Conservation (phyloP, 345 rosid genomes). For the Bruguiera sexangula region DNA sequence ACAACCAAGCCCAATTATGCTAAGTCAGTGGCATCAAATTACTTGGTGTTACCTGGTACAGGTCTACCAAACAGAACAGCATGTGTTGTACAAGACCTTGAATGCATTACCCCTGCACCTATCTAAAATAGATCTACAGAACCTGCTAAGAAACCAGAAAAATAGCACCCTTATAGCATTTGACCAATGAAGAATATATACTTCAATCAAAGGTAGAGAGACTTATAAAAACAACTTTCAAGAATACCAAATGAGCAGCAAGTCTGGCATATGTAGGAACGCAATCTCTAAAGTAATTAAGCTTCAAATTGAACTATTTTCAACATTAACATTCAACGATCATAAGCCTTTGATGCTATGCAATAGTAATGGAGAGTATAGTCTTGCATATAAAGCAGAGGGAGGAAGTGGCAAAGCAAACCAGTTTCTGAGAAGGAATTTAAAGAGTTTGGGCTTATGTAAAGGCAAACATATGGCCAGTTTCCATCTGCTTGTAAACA, state of each 20-base stretch:
- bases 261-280: not conserved
- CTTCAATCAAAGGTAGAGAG: not conserved
- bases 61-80: slow-evolving; percentile 50
- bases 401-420: too few relatives aligned
- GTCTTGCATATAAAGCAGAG: too few relatives aligned
- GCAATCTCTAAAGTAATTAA: slow-evolving; percentile 1
- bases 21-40: not conserved
- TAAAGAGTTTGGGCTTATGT: too few relatives aligned
- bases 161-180: not conserved
- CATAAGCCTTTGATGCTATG: too few relatives aligned
- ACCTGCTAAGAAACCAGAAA: too few relatives aligned
- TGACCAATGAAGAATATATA: not conserved
- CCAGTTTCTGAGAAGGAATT: too few relatives aligned
- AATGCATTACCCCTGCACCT: too few relatives aligned
- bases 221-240: not conserved
- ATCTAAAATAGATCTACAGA: too few relatives aligned
- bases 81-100: slow-evolving; percentile 27
- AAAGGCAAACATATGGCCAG: too few relatives aligned
- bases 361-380: too few relatives aligned
- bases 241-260: slow-evolving; percentile 6
- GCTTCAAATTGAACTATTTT: slow-evolving; percentile 11
- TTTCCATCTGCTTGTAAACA: too few relatives aligned
- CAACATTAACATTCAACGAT: too few relatives aligned
- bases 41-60: slow-evolving; percentile 40
- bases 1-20: not conserved